These are phyloP conservation scores for Fermentozyma sake DNA, from an alignment of 1,139 yeast genomes.

Conservation along the genomic window DNA sequence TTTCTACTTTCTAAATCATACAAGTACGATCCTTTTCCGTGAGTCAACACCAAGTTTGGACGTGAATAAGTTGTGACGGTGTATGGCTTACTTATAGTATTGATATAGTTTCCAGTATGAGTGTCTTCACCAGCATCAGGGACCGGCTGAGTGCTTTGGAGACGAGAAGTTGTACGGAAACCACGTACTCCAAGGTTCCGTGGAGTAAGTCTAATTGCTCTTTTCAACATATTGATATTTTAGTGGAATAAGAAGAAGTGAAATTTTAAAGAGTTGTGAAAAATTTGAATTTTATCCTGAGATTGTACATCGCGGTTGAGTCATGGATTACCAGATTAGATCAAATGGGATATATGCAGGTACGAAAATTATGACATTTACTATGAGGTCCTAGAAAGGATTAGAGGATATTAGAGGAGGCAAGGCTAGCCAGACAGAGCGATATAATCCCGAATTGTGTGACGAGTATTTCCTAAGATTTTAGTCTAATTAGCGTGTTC, in stretches of 20 bases:
- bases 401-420: too few species aligned
- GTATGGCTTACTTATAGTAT: slow-evolving; percentile 43
- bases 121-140: slow-evolving; percentile 16
- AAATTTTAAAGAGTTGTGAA: slow-evolving; percentile 1
- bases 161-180: background rate
- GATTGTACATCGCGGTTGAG: slow-evolving; percentile 38
- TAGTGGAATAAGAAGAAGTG: slow-evolving; percentile 7
- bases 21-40: slow-evolving; percentile 68
- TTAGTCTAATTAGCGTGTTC: too few species aligned
- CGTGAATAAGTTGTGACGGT: slow-evolving; percentile 81
- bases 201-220: slow-evolving; percentile 4
- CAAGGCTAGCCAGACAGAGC: too few species aligned
- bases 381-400: too few species aligned
- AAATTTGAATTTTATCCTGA: slow-evolving; percentile 3
- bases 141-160: slow-evolving; percentile 1
- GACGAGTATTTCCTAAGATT: too few species aligned
- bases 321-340: slow-evolving; percentile 27
- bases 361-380: too few species aligned
- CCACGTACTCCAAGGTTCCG: background rate
- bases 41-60: slow-evolving; percentile 66
- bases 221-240: slow-evolving; percentile 1
- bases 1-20: slow-evolving; percentile 76
- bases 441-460: slow-evolving; percentile 33
- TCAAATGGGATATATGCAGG: too few species aligned
- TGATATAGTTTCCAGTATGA: slow-evolving; percentile 28